Percentiles rank a stretch among this genome's conserved stretches.
These are phyloP conservation scores for Fraxinus paxiana DNA, from an alignment of 305 asterid genomes.

Conservation along the genomic window DNA sequence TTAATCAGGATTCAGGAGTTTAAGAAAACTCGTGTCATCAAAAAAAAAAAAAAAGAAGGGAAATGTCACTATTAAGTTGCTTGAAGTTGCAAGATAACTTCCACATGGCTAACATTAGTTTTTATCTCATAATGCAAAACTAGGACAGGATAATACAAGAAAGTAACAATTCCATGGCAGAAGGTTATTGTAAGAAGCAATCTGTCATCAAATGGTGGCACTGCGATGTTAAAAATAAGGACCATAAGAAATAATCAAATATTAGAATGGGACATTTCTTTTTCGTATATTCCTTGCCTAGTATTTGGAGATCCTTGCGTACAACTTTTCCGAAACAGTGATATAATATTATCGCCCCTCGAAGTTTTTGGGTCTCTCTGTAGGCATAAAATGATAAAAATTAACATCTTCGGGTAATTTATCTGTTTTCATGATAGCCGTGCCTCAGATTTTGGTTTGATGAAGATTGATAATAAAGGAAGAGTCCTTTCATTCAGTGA, in stretches of 20 bases:
- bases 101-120: not conserved
- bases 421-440: slow-evolving; percentile 62
- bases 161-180: not conserved
- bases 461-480: slow-evolving; percentile 83
- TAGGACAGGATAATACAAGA: not conserved
- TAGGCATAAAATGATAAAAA: slow-evolving; percentile 3
- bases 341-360: not conserved
- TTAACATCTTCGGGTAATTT: slow-evolving; percentile 14
- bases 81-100: not conserved
- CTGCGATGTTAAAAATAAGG: not conserved
- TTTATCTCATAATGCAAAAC: not conserved
- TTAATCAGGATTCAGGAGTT: not conserved
- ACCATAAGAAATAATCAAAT: not conserved
- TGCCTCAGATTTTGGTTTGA: slow-evolving; percentile 97
- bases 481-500: slow-evolving; percentile 80
- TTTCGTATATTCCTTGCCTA: not conserved
- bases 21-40: not conserved
- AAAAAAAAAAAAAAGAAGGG: no score
- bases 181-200: not conserved
- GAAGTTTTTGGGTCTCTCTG: not conserved
- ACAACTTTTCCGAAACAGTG: not conserved
- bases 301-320: not conserved
- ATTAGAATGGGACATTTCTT: not conserved
- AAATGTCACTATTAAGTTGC: not conserved
- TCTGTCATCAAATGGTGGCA: not conserved